Evolutionary conservation across 352 stramenopile genomes (phyloP).

Genomic region (Globisporangium nagaii): DNA sequence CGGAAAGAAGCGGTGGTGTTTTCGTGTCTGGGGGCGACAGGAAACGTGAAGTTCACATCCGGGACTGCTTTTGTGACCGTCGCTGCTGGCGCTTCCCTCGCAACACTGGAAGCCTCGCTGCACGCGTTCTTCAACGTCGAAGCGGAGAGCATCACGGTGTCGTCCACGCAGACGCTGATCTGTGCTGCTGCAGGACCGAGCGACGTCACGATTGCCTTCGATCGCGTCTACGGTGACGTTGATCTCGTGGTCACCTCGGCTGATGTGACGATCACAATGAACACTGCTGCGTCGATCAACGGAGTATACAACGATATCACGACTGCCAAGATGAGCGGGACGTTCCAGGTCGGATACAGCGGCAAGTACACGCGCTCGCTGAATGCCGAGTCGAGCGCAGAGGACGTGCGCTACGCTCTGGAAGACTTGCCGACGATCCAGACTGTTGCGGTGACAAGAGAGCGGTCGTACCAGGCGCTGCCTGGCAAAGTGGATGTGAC

Average conservation of each 20-base stretch:
- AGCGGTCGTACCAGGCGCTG: slow-evolving; percentile 39
- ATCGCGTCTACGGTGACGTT: slow-evolving; percentile 57
- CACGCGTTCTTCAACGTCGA: slow-evolving; percentile 43
- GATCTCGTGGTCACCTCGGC: slow-evolving; percentile 19
- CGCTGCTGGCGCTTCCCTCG: slow-evolving; percentile 22
- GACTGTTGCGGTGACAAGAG: slow-evolving; percentile 42
- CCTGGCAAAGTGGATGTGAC: slow-evolving; percentile 46
- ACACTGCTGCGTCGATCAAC: slow-evolving; percentile 34
- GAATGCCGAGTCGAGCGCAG: slow-evolving; percentile 60
- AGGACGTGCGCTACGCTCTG: slow-evolving; percentile 60
- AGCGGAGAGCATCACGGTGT: slow-evolving; percentile 52
- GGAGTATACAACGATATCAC: slow-evolving; percentile 48
- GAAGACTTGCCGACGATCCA: slow-evolving; percentile 54
- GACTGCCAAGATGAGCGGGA: slow-evolving; percentile 62
- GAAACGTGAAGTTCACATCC: slow-evolving; percentile 28
- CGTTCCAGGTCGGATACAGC: slow-evolving; percentile 71
- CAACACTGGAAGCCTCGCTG: slow-evolving; percentile 32
- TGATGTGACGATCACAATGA: slow-evolving; percentile 15
- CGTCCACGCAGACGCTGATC: slow-evolving; percentile 33
- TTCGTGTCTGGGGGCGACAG: slow-evolving; percentile 28
- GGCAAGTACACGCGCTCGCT: slow-evolving; percentile 51
- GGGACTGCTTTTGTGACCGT: slow-evolving; percentile 2
- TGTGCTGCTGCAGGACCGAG: slow-evolving; percentile 23
- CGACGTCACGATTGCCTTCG: slow-evolving; percentile 53
- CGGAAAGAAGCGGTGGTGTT: slow-evolving; percentile 66